Evolutionary conservation across 2,329 filamentous ascomycete genomes (phyloP).

Genomic region (Penicillium sp.): DNA sequence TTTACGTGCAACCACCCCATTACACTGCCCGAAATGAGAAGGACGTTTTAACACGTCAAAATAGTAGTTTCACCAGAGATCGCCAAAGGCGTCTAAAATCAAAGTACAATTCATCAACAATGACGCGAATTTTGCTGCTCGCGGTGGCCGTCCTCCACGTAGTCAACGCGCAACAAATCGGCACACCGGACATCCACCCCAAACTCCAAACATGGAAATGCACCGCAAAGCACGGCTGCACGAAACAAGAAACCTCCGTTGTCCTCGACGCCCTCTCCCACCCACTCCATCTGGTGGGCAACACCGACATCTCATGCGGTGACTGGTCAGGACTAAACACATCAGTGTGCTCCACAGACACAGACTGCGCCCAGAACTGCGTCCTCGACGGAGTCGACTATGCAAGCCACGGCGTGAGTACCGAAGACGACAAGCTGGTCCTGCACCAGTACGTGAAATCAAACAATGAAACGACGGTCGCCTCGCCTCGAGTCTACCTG

Average conservation of each 20-base stretch:
- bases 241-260: constrained; percentile 49
- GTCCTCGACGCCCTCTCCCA: constrained; percentile 56
- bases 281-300: constrained; percentile 47
- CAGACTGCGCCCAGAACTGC: constrained; percentile 54
- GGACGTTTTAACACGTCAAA: background rate
- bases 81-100: background rate
- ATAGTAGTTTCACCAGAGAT: background rate
- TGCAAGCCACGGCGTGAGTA: constrained; percentile 50
- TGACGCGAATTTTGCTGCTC: constrained; percentile 16
- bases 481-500: constrained; percentile 56
- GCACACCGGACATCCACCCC: constrained; percentile 52
- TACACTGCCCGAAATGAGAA: background rate
- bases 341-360: constrained; percentile 47
- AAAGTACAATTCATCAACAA: background rate
- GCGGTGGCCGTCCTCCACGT: constrained; percentile 40
- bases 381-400: constrained; percentile 57
- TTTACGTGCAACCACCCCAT: background rate
- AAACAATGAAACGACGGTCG: constrained; percentile 25
- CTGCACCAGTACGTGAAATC: constrained; percentile 46
- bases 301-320: constrained; percentile 50
- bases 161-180: constrained; percentile 53
- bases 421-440: constrained; percentile 47
- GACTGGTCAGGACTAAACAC: constrained; percentile 47
- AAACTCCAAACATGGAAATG: constrained; percentile 52
- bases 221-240: constrained; percentile 49